Evolutionary conservation across 345 rosid genomes (phyloP), one percentile per base, ranked within the genome.

Genomic region (Rubroshorea leprosula): DNA sequence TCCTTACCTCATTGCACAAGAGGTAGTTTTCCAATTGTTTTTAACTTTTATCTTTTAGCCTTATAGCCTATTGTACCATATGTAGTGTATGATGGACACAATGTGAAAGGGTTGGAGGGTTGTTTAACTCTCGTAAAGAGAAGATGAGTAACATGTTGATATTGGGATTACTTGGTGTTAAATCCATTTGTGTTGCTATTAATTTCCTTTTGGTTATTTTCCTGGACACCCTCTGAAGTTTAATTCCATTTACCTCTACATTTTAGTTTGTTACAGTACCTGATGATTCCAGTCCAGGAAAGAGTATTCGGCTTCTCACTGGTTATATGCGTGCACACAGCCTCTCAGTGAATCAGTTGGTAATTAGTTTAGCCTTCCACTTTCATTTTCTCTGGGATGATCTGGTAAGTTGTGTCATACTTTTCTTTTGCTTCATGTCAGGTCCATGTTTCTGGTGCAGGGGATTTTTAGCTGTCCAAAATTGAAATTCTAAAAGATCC

Each of bases 291-390:
- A 74, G 69, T 74, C 69, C 79, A 3, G 89, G 77, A 64, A 89
- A 74, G 41, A 77, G 87, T 55, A 83, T 81, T 13, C 78, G 89
- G 20, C 65, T 84, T 58, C 86, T 92, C 51, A 76, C 84, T 69
- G 98, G 97, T 46, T 84, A 89, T 74, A 63, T 79, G 35, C 83
- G 81, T 63, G 90, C 94, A 60, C 88, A 41, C 55, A 63, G 76
- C 63, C 81, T 92, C 23, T 89, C 94, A 17, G 84, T 82, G 61
- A 89, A 86, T 68, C 99, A 89, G 70, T 83, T 92, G 97, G 99
- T 89, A 79, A 69, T 53, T 58, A 29, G 26, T 62, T 66, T 22
- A n/a, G 52, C 46, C 19, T 55, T 55, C 43, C 6, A 20, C 53
- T 58, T 56, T 35, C 68, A 49, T 49, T 41, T 60, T 39, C 1